Evolutionary conservation across 257 asterid genomes (phyloP).

Genomic region (Solanum commersonii): DNA sequence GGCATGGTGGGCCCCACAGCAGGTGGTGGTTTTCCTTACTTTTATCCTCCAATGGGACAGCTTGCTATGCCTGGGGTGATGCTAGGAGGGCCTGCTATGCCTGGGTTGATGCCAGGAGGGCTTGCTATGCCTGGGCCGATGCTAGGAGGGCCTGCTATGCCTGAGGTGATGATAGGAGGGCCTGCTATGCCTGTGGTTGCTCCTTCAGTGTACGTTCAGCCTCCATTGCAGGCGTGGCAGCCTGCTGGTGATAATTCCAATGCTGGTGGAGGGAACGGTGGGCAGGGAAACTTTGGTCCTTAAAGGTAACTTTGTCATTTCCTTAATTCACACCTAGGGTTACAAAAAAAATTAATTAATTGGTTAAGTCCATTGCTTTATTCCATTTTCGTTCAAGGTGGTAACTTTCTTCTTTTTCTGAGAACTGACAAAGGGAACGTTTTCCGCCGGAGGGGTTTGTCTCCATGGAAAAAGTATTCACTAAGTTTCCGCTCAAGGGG

Average conservation of each 20-base stretch:
- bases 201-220: slow-evolving; percentile 15
- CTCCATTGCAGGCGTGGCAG: slow-evolving; percentile 67
- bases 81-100: slow-evolving; percentile 33
- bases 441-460: neutral
- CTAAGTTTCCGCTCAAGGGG: neutral
- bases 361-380: neutral
- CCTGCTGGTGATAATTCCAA: slow-evolving; percentile 41
- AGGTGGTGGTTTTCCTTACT: slow-evolving; percentile 50
- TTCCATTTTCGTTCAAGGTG: neutral
- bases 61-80: slow-evolving; percentile 30
- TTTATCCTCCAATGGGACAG: slow-evolving; percentile 67
- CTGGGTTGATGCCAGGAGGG: neutral
- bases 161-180: neutral
- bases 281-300: slow-evolving; percentile 55
- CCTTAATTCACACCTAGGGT: neutral
- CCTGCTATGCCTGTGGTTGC: neutral
- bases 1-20: slow-evolving; percentile 20
- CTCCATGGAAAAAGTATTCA: neutral
- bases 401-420: neutral
- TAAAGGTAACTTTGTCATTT: slow-evolving; percentile 33
- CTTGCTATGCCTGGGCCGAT: neutral
- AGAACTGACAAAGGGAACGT: neutral
- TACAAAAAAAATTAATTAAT: neutral
- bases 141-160: neutral
- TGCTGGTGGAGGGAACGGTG: slow-evolving; percentile 34